Percentiles rank a stretch among this genome's conserved stretches.
Conservation (phyloP, 1,284 basidiomycete genomes). For the Rhodotorula mucilaginosa region DNA sequence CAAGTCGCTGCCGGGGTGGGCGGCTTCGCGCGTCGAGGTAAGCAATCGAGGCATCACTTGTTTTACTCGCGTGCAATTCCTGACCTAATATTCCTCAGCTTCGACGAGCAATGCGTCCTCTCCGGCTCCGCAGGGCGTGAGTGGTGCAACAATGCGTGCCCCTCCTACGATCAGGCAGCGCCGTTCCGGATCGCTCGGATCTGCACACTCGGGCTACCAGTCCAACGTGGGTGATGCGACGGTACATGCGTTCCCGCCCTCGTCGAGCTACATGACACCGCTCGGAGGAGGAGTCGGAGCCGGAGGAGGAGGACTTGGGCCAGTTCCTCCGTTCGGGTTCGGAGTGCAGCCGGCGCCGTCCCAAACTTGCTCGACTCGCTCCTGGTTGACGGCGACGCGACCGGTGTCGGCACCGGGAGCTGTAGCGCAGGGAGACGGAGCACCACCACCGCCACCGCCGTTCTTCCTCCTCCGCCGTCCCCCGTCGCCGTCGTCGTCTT, state of each 20-base stretch:
- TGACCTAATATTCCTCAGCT: too few relatives aligned
- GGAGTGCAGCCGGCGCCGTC: background rate
- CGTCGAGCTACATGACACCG: conserved; percentile 16
- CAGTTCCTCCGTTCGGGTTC: background rate
- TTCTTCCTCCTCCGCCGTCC: background rate
- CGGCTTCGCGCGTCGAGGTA: conserved; percentile 15
- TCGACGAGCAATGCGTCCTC: too few relatives aligned
- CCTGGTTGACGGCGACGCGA: background rate
- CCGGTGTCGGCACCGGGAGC: background rate
- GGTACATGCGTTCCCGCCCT: conserved; percentile 7
- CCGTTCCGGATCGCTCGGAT: conserved; percentile 11
- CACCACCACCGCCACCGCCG: background rate
- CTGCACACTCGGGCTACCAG: background rate
- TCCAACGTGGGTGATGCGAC: background rate
- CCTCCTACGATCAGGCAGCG: background rate
- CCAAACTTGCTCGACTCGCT: background rate
- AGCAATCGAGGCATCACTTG: background rate
- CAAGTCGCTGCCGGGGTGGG: background rate
- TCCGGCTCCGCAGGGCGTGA: too few relatives aligned
- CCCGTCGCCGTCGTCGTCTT: background rate
- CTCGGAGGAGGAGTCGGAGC: too few relatives aligned
- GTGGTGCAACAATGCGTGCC: background rate
- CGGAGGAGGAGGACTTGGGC: background rate
- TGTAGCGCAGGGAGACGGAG: background rate
- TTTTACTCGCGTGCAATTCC: too few relatives aligned